Conservation (phyloP, 768 basidiomycete species). For the Pleurotus salmoneostramineus region DNA sequence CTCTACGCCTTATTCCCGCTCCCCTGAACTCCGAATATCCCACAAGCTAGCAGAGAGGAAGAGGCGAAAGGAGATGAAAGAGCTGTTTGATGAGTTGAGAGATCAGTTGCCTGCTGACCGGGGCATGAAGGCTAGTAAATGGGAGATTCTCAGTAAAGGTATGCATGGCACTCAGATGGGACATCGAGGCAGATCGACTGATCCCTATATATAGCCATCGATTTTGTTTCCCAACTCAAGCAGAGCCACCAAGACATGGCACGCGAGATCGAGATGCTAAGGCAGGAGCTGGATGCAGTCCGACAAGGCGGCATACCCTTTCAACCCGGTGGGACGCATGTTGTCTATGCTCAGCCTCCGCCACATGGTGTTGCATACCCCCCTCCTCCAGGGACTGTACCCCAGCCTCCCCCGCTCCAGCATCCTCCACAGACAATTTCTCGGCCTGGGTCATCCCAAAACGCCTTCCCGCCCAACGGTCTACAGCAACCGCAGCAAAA, state of each 20-base stretch:
- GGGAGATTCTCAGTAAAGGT: slow-evolving; percentile 99
- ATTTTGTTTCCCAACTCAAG: slow-evolving; percentile 81
- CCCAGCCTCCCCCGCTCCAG: slow-evolving; percentile 34
- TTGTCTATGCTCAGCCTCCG: slow-evolving; percentile 47
- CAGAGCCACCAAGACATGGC: slow-evolving; percentile 72
- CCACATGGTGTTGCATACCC: slow-evolving; percentile 35
- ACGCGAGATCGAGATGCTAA: slow-evolving; percentile 73
- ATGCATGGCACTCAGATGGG: slow-evolving; percentile 15
- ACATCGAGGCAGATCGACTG: not conserved
- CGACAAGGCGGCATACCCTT: slow-evolving; percentile 55
- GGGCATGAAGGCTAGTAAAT: slow-evolving; percentile 96
- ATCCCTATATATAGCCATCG: slow-evolving; percentile 58
- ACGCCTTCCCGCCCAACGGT: slow-evolving; percentile 40
- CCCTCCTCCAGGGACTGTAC: slow-evolving; percentile 38
- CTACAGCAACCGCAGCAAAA: slow-evolving; percentile 37
- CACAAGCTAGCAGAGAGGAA: slow-evolving; percentile 98
- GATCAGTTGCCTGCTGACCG: slow-evolving; percentile 90
- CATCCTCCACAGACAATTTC: slow-evolving; percentile 36
- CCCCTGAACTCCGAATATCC: slow-evolving; percentile 89
- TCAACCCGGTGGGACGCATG: slow-evolving; percentile 41
- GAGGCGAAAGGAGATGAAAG: slow-evolving; percentile 98
- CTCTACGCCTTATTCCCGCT: slow-evolving; percentile 87
- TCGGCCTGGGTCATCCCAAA: slow-evolving; percentile 62
- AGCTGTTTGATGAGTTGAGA: slow-evolving; percentile 92
- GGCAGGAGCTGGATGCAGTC: slow-evolving; percentile 67